Percentiles rank a stretch among this genome's conserved stretches.
Conservation (phyloP, 1,139 yeast species). For the Suhomyces panamericanus region DNA sequence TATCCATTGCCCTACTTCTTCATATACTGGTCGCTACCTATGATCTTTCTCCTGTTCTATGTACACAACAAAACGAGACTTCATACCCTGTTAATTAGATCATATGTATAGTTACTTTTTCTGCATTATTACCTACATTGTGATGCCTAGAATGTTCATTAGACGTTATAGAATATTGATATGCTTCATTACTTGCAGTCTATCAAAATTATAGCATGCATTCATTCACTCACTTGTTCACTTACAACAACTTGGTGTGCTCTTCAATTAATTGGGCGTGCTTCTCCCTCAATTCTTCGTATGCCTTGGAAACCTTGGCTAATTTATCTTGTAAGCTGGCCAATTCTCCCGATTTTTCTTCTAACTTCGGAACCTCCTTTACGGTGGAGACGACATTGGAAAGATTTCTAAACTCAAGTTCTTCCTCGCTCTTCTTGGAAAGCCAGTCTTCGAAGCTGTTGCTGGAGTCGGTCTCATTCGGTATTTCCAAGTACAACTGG, state of each 20-base stretch:
- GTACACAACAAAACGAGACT: too few species aligned
- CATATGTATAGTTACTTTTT: too few species aligned
- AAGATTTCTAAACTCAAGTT: slow-evolving; percentile 48
- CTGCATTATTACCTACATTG: too few species aligned
- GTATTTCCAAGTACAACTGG: slow-evolving; percentile 50
- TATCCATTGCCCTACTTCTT: too few species aligned
- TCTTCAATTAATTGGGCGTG: slow-evolving; percentile 61
- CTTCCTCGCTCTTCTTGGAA: slow-evolving; percentile 49
- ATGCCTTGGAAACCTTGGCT: slow-evolving; percentile 53
- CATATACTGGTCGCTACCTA: too few species aligned
- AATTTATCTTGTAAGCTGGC: slow-evolving; percentile 47
- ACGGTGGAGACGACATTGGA: slow-evolving; percentile 40
- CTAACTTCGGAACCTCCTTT: slow-evolving; percentile 17
- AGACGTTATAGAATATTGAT: too few species aligned
- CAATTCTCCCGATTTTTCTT: slow-evolving; percentile 12
- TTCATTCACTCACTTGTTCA: too few species aligned
- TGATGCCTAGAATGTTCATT: too few species aligned
- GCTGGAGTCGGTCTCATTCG: slow-evolving; percentile 16
- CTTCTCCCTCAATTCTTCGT: slow-evolving; percentile 55
- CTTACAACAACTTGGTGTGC: slow-evolving; percentile 42
- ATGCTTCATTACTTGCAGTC: too few species aligned
- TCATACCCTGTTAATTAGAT: too few species aligned
- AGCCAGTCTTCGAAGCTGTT: slow-evolving; percentile 43
- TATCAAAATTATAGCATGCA: too few species aligned
- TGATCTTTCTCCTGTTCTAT: too few species aligned